Evolutionary conservation across 352 stramenopile species (phyloP), one percentile per base, ranked within the genome.

Genomic region (Phytophthora cactorum): DNA sequence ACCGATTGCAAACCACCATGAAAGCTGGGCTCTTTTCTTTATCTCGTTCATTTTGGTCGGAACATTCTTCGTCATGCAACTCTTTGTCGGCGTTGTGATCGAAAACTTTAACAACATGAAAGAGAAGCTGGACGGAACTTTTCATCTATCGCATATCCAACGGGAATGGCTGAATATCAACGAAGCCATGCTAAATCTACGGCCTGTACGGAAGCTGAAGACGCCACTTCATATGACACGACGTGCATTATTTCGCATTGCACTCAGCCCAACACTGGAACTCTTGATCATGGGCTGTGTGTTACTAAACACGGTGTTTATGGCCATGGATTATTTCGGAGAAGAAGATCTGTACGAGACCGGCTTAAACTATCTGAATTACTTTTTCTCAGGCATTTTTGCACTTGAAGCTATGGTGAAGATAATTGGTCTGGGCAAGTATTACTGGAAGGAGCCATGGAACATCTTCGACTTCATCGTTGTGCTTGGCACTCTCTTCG

Each of bases 21-120:
- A 86, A 39, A 52, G 68, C 2, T 96, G 89, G 84, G 70, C 78
- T 4, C 71, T 94, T 29, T 98, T 97, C 69, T 98, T 97, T 57
- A 81, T 97, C 32, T 54, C 82, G 9, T 98, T 98, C 72, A 93
- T 98, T 39, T 52, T 98, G 9, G 64, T 98, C 11, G 91, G 92
- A 4, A 86, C 82, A 3, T 98, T 97, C 59, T 97, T 98, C 63
- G 80, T 97, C 4, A 91, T 98, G 74, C 90, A 98, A 34, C 76
- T 98, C 1, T 98, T 98, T 63, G 88, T 97, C 11, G 94, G 92
- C 34, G 91, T 97, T n/a, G 85, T 98, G n/a, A 95, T 98, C 44
- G 91, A 98, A 45, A 97, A 97, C 55, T 98, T 98, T 57, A 95
- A 96, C 52, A 75, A 72, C 8, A 89, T 90, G 83, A 89, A 89